Conservation (phyloP, 495 filamentous ascomycete species). For the Annulohypoxylon bovei region DNA sequence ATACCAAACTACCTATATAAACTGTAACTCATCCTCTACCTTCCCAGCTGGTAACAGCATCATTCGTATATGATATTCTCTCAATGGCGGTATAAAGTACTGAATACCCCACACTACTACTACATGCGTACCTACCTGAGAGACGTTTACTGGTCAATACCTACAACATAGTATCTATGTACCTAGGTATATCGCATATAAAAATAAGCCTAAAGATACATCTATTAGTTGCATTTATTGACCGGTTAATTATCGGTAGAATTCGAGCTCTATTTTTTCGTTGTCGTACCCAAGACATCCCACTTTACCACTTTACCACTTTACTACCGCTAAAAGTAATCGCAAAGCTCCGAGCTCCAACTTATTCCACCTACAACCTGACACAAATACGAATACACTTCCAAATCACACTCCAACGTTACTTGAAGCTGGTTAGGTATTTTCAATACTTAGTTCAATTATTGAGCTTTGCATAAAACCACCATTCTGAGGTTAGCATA, state of each 20-base stretch:
- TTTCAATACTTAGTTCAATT: neutral
- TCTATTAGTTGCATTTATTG: conserved; percentile 2
- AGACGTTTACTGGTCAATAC: neutral
- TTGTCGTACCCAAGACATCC: conserved; percentile 11
- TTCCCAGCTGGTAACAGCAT: neutral
- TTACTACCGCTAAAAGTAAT: conserved; percentile 4
- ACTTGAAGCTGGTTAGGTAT: neutral
- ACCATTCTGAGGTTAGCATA: neutral
- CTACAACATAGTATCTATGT: neutral
- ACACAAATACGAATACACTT: neutral
- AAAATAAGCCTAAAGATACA: neutral
- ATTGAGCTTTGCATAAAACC: neutral
- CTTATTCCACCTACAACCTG: conserved; percentile 12
- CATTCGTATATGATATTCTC: neutral
- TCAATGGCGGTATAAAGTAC: too few relatives aligned
- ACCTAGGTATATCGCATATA: neutral
- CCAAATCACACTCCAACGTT: neutral
- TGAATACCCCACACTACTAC: neutral
- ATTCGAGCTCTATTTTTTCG: conserved; percentile 12
- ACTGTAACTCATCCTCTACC: neutral
- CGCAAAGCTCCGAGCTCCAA: conserved; percentile 31
- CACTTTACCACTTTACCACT: neutral
- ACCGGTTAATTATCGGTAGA: conserved; percentile 19
- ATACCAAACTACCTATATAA: neutral
- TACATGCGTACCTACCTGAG: too few relatives aligned